Evolutionary conservation across 1,284 basidiomycete genomes (phyloP).

Genomic region (Ustilago crameri): DNA sequence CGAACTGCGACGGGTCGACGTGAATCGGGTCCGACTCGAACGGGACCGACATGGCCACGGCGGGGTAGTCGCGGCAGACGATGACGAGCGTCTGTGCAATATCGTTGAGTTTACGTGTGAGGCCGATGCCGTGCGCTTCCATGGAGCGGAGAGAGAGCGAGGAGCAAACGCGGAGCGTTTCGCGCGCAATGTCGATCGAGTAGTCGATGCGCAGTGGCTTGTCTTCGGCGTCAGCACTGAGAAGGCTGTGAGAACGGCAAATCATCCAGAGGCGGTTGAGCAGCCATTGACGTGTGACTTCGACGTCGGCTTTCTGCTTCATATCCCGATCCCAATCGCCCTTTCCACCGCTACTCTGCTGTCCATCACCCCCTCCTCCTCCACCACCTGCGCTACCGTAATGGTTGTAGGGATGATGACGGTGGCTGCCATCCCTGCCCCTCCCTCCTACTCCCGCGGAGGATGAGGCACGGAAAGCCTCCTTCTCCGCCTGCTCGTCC

Average conservation of each 20-base stretch:
- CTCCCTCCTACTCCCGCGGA: slow-evolving; percentile 12
- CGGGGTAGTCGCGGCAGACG: slow-evolving; percentile 52
- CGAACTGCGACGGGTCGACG: slow-evolving; percentile 35
- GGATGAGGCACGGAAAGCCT: slow-evolving; percentile 17
- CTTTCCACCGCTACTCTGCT: neutral
- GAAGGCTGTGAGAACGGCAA: slow-evolving; percentile 42
- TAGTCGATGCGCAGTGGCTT: slow-evolving; percentile 47
- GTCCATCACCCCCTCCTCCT: neutral
- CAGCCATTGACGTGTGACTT: slow-evolving; percentile 59
- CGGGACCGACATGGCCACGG: slow-evolving; percentile 45
- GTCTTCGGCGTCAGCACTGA: slow-evolving; percentile 39
- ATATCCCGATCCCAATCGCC: slow-evolving; percentile 46
- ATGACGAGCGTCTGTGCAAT: slow-evolving; percentile 57
- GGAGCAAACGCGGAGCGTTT: slow-evolving; percentile 54
- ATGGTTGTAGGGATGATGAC: slow-evolving; percentile 25
- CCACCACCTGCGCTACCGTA: slow-evolving; percentile 9
- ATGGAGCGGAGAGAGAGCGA: slow-evolving; percentile 45
- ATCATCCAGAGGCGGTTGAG: slow-evolving; percentile 57
- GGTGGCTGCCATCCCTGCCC: neutral
- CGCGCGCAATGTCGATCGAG: slow-evolving; percentile 55
- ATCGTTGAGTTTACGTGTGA: slow-evolving; percentile 57
- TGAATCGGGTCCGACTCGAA: slow-evolving; percentile 50
- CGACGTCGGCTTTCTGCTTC: slow-evolving; percentile 56
- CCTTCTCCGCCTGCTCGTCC: slow-evolving; percentile 40
- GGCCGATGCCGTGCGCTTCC: slow-evolving; percentile 60